Evolutionary conservation across 805 yeast species (phyloP).

Genomic region (Helenozyma rhizophorensis): DNA sequence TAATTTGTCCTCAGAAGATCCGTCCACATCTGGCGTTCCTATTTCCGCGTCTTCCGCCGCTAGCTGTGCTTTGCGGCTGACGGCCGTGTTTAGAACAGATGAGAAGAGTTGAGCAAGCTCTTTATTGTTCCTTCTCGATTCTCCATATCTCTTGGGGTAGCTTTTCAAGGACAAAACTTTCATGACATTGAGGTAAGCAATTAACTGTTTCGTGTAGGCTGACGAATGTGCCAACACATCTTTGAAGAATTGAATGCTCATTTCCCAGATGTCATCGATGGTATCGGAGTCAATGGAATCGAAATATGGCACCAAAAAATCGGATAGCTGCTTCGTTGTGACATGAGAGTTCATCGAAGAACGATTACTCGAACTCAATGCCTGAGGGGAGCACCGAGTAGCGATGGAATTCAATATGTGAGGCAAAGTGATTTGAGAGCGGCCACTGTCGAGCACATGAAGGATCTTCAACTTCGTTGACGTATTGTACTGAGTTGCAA

Average conservation of each 20-base stretch:
- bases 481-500: constrained; percentile 29
- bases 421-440: constrained; percentile 71
- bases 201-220: constrained; percentile 45
- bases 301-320: constrained; percentile 58
- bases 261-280: constrained; percentile 72
- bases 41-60: not conserved
- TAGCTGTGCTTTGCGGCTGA: constrained; percentile 3
- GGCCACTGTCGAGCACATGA: constrained; percentile 82
- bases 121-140: constrained; percentile 58
- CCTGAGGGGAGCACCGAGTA: constrained; percentile 39
- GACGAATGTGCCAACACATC: constrained; percentile 48
- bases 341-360: constrained; percentile 49
- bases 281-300: constrained; percentile 69
- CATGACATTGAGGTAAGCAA: constrained; percentile 51
- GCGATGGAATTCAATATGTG: constrained; percentile 54
- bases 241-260: constrained; percentile 53
- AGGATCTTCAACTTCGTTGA: constrained; percentile 46
- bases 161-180: constrained; percentile 53
- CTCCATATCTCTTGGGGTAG: constrained; percentile 56
- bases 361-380: constrained; percentile 26
- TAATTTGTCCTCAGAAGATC: not conserved
- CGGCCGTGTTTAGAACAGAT: constrained; percentile 20
- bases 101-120: constrained; percentile 39
- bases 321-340: constrained; percentile 40
- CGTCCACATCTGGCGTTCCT: not conserved